phyloP scores from a whole-genome alignment of 2,329 filamentous ascomycete species.

The Pseudocercospora macadamiae region DNA sequence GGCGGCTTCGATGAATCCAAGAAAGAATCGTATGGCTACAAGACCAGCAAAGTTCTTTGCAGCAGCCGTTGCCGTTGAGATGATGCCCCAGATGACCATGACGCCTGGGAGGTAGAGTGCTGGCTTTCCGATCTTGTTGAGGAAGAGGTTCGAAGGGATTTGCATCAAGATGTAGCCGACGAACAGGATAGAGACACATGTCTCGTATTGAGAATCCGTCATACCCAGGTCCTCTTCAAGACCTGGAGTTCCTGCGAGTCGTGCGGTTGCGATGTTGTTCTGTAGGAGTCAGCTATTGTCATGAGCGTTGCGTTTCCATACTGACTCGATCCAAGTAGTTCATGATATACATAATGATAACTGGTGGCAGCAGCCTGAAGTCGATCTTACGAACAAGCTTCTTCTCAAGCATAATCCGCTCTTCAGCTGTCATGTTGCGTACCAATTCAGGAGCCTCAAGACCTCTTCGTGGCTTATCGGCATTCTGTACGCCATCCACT shows the following conservation, averaged over 20 bases:
- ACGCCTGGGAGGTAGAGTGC: conserved; percentile 36
- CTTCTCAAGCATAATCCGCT: conserved; percentile 46
- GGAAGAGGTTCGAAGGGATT: conserved; percentile 42
- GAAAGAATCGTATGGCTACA: conserved; percentile 43
- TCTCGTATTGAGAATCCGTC: conserved; percentile 49
- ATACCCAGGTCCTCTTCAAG: conserved; percentile 51
- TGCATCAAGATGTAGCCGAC: conserved; percentile 44
- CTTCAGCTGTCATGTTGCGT: conserved; percentile 21
- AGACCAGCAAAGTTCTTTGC: conserved; percentile 42
- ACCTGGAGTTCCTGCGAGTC: conserved; percentile 40
- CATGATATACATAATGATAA: conserved; percentile 76
- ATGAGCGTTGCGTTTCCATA: background rate
- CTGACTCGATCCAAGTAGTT: conserved; percentile 63
- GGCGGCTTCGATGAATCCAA: conserved; percentile 51
- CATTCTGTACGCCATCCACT: conserved; percentile 16
- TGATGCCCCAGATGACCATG: conserved; percentile 43
- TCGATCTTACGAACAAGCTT: conserved; percentile 72
- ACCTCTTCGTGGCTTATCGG: conserved; percentile 13
- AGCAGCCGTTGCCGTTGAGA: conserved; percentile 39
- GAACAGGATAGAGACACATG: conserved; percentile 49
- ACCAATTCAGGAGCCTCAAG: conserved; percentile 24
- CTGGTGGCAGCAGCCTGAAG: conserved; percentile 65
- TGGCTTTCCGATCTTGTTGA: conserved; percentile 41
- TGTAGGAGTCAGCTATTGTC: conserved; percentile 10
- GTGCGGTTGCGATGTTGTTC: conserved; percentile 36